Evolutionary conservation across 2,329 filamentous ascomycete species (phyloP).

Genomic region (Penicillium capsulatum): DNA sequence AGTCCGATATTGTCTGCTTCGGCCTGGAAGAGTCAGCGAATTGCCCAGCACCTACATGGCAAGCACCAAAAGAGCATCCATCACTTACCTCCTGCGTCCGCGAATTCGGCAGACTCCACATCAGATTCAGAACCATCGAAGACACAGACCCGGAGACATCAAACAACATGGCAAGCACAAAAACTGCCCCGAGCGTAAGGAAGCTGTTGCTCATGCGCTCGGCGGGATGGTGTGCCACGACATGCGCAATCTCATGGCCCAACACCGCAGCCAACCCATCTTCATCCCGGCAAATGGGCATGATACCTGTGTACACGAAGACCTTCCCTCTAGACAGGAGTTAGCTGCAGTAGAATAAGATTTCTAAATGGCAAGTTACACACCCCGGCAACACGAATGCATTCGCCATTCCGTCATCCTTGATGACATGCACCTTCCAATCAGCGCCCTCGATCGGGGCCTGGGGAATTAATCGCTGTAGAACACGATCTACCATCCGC

Average conservation of each 20-base stretch:
- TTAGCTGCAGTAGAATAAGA: background rate
- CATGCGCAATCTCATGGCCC: slow-evolving; percentile 62
- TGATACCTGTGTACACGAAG: slow-evolving; percentile 60
- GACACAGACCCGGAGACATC: slow-evolving; percentile 39
- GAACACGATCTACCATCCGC: slow-evolving; percentile 49
- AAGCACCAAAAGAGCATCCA: slow-evolving; percentile 3
- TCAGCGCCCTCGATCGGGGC: slow-evolving; percentile 42
- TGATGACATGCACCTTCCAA: slow-evolving; percentile 60
- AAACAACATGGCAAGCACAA: slow-evolving; percentile 32
- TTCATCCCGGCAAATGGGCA: slow-evolving; percentile 54
- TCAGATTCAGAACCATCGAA: slow-evolving; percentile 46
- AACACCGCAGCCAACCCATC: slow-evolving; percentile 59
- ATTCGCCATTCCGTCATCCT: slow-evolving; percentile 47
- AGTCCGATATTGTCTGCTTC: slow-evolving; percentile 62
- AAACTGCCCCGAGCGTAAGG: slow-evolving; percentile 28
- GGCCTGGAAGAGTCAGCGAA: slow-evolving; percentile 27
- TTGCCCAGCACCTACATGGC: background rate
- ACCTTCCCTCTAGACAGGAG: slow-evolving; percentile 51
- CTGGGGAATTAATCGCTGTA: slow-evolving; percentile 52
- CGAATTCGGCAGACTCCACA: slow-evolving; percentile 52
- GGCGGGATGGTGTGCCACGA: slow-evolving; percentile 54
- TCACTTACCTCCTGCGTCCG: slow-evolving; percentile 52
- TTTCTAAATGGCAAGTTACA: slow-evolving; percentile 9
- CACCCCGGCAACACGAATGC: slow-evolving; percentile 61
- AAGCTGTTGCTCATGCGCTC: slow-evolving; percentile 51